These are phyloP conservation scores for Xylaria sp. DNA, from an alignment of 2,329 filamentous ascomycete species.

Conservation along the genomic window DNA sequence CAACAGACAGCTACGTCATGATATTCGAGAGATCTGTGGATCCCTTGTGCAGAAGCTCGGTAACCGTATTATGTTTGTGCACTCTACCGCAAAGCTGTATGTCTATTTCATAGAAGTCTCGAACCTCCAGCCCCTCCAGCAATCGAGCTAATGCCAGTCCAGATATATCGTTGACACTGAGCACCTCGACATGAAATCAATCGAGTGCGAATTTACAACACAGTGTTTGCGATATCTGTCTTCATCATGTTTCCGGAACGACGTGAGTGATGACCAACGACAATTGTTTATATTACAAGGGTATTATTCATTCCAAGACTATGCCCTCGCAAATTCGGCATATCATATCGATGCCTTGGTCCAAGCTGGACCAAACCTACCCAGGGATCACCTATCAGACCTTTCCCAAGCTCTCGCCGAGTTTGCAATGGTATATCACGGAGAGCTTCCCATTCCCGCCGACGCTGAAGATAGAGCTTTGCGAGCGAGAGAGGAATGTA, in stretches of 20 bases:
- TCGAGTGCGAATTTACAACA: conserved; percentile 49
- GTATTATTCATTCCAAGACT: conserved; percentile 53
- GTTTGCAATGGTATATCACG: not conserved
- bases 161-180: conserved; percentile 44
- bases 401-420: conserved; percentile 20
- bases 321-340: conserved; percentile 51
- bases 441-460: not conserved
- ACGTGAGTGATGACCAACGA: conserved; percentile 31
- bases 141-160: conserved; percentile 6
- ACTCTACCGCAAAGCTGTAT: conserved; percentile 52
- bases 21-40: conserved; percentile 50
- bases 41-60: conserved; percentile 51
- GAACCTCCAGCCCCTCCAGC: not conserved
- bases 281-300: conserved; percentile 40
- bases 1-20: conserved; percentile 37
- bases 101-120: conserved; percentile 24
- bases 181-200: conserved; percentile 40
- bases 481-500: conserved; percentile 34
- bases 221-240: conserved; percentile 52
- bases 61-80: conserved; percentile 52
- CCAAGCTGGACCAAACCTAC: conserved; percentile 22
- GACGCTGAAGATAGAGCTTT: conserved; percentile 10
- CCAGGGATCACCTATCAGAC: conserved; percentile 25
- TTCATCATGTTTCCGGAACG: conserved; percentile 47
- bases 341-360: conserved; percentile 47